These are phyloP conservation scores for Glycine tomentella DNA, from an alignment of 306 rosid species.

Conservation along the genomic window DNA sequence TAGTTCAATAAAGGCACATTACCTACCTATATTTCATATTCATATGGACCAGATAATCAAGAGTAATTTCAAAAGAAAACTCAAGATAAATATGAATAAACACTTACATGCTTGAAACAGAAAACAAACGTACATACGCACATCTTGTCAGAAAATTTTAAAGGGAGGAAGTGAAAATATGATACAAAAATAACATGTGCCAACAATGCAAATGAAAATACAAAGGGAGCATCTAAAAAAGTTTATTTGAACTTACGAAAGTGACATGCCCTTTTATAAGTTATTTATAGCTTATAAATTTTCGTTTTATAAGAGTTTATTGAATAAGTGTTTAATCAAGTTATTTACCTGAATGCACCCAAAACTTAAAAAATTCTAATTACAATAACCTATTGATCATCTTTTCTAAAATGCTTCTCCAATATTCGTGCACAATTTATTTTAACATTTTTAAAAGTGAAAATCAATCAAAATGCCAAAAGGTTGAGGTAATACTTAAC, in stretches of 20 bases:
- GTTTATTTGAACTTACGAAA: no score
- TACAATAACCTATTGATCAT: neutral
- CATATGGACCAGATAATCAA: neutral
- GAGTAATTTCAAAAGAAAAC: neutral
- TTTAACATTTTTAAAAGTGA: neutral
- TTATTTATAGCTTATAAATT: neutral
- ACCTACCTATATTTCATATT: constrained; percentile 15
- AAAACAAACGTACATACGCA: neutral
- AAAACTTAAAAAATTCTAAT: constrained; percentile 12
- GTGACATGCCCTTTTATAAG: neutral
- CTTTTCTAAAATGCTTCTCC: neutral
- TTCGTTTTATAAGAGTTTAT: neutral
- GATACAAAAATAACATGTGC: neutral
- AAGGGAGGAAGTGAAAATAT: neutral
- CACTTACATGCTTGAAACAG: neutral
- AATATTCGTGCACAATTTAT: neutral
- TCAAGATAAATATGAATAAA: neutral
- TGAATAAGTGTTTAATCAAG: neutral
- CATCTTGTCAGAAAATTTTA: neutral
- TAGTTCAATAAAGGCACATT: constrained; percentile 1
- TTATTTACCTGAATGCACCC: neutral
- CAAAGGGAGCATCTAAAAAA: neutral
- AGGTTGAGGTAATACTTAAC: constrained; percentile 5
- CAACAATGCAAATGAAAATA: neutral
- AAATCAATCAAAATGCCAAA: neutral